Base-by-base conservation (phyloP, 257 asterid species). In the Ophiorrhiza pumila region DNA sequence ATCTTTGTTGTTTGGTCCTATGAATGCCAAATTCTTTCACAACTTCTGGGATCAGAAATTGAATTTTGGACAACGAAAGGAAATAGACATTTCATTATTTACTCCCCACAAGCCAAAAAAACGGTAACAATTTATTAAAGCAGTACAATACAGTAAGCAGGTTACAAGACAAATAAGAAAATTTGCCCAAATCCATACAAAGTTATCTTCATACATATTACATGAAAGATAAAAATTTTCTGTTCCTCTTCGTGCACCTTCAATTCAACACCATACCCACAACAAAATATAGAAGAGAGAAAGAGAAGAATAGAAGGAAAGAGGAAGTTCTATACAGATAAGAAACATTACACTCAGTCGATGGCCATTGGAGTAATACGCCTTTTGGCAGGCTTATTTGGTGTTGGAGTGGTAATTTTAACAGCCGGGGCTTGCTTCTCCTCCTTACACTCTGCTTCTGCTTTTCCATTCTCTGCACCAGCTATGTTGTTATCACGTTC, bases 331-430 rank as follows among this genome's bases (percentile, higher is more conserved):
- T 69, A 68, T 64, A 70, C 59, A 55, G 41, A 20, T 43, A 12
- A 25, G 37, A 14, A 20, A 15, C 3, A 29, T 27, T 65, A 58
- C 18, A 22, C n/a, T 83, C 73, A 90, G 81, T 87, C 90, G 25
- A 92, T 80, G 56, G 90, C 90, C 85, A 92, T 83, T 7, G 98
- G 98, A 17, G 95, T 90, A 25, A 92, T 90, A 72, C 97, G 95
- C 75, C 88, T 86, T 87, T 85, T 92, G 41, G 91, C 67, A 65
- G 88, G 78, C 79, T 87, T 85, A 67, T 57, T 75, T 45, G 87
- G 74, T 42, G 69, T 71, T 35, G 84, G 71, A 45, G 83, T 78
- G 27, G 67, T 77, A 29, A 65, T 45, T 59, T 76, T 59, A 75
- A 79, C 68, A 50, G 84, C 78, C 42, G 86, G 67, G 37, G 83